Conservation (phyloP, 2,329 filamentous ascomycete genomes). For the Pseudogymnoascus sp. region DNA sequence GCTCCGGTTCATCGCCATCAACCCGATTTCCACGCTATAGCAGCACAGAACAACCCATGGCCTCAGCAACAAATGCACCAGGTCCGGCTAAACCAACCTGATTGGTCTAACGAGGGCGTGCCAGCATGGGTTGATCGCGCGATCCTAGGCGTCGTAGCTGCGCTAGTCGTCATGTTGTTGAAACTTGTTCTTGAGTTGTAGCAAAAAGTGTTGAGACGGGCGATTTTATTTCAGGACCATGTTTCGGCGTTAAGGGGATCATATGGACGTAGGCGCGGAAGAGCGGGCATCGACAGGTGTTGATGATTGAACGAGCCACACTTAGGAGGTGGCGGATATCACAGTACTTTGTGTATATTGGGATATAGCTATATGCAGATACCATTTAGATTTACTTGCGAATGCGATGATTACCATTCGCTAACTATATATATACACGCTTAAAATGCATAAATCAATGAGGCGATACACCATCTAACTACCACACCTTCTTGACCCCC, state of each 20-base stretch:
- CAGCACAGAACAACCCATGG: neutral
- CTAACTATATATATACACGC: constrained; percentile 1
- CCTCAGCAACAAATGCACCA: neutral
- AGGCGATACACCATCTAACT: neutral
- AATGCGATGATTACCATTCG: neutral
- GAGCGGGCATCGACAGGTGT: neutral
- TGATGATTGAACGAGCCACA: neutral
- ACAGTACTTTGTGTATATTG: neutral
- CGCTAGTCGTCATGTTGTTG: constrained; percentile 62
- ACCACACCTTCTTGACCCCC: neutral
- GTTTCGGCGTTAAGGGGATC: neutral
- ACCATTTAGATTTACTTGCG: neutral
- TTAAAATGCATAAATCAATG: neutral
- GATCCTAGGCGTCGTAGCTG: constrained; percentile 64
- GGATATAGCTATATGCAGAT: neutral
- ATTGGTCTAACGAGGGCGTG: constrained; percentile 41
- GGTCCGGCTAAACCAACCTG: neutral
- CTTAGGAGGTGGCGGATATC: neutral
- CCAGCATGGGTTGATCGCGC: constrained; percentile 73
- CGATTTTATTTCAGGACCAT: neutral
- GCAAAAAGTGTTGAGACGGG: neutral
- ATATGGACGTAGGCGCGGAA: neutral
- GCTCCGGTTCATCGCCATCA: neutral
- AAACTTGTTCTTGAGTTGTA: constrained; percentile 35
- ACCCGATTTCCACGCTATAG: neutral